Conservation (phyloP, 2,329 filamentous ascomycete genomes). For the Colletotrichum sp. region DNA sequence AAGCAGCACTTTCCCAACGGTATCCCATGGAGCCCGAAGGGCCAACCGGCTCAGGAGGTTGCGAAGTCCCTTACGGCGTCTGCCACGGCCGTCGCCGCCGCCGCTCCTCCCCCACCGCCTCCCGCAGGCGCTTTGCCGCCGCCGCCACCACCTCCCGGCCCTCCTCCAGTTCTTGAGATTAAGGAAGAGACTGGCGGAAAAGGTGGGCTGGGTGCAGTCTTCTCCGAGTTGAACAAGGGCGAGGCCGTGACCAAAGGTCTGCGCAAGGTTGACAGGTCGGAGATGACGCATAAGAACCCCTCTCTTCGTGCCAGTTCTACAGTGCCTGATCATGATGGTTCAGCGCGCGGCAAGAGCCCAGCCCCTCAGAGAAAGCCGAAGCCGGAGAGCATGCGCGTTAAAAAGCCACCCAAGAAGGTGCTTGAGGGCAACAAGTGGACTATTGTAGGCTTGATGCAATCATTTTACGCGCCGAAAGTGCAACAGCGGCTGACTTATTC, state of each 20-base stretch:
- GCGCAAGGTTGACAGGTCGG: constrained; percentile 90
- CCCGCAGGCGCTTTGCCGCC: constrained; percentile 60
- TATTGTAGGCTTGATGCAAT: constrained; percentile 60
- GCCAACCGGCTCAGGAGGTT: constrained; percentile 74
- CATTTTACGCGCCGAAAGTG: background rate
- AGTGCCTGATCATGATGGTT: constrained; percentile 65
- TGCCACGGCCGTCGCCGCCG: constrained; percentile 36
- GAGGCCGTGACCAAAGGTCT: constrained; percentile 86
- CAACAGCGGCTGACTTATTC: constrained; percentile 7
- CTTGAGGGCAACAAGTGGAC: constrained; percentile 93
- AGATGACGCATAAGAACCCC: constrained; percentile 99
- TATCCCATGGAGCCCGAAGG: constrained; percentile 84
- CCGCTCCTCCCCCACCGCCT: constrained; percentile 57
- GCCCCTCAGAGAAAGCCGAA: constrained; percentile 88
- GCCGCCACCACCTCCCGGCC: constrained; percentile 75
- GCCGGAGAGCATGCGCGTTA: constrained; percentile 82
- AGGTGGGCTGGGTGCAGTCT: constrained; percentile 83
- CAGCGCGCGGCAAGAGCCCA: constrained; percentile 77
- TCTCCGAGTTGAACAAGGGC: constrained; percentile 89
- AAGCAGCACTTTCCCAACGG: constrained; percentile 83
- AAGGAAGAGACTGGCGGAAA: constrained; percentile 52
- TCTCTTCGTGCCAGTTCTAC: constrained; percentile 76
- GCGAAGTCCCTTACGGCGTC: constrained; percentile 60
- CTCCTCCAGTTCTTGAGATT: constrained; percentile 69
- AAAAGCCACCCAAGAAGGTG: constrained; percentile 81